phyloP scores from a whole-genome alignment of 2,329 filamentous ascomycete genomes.

The Epichloe gansuensis region DNA sequence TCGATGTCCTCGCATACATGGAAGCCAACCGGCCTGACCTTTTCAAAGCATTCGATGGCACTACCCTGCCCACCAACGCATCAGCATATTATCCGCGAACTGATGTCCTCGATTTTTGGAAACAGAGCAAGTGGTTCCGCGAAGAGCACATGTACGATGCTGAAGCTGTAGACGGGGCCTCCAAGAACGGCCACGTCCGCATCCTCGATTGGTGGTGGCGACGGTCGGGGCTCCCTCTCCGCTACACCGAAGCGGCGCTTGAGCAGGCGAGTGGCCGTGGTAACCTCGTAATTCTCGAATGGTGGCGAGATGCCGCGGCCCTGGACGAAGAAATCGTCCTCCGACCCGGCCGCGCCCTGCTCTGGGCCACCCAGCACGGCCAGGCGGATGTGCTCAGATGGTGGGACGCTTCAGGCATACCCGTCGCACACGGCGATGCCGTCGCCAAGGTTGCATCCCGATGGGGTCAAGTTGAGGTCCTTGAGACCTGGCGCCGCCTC shows the following conservation, averaged over 20 bases:
- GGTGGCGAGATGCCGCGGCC: conserved; percentile 69
- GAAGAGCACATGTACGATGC: conserved; percentile 69
- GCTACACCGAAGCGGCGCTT: conserved; percentile 76
- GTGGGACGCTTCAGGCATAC: conserved; percentile 76
- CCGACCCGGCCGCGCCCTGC: conserved; percentile 73
- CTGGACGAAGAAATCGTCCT: conserved; percentile 47
- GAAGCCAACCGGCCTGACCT: conserved; percentile 53
- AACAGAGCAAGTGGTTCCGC: conserved; percentile 65
- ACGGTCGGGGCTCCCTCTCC: conserved; percentile 60
- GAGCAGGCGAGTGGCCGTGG: conserved; percentile 80
- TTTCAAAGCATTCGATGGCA: conserved; percentile 76
- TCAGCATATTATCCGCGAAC: conserved; percentile 75
- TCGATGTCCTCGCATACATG: conserved; percentile 59
- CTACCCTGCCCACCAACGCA: conserved; percentile 75
- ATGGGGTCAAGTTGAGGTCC: conserved; percentile 70
- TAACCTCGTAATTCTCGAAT: conserved; percentile 75
- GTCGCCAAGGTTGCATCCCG: conserved; percentile 75
- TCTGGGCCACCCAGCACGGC: conserved; percentile 73
- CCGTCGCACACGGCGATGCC: conserved; percentile 65
- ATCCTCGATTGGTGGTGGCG: conserved; percentile 88
- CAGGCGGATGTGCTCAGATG: conserved; percentile 66
- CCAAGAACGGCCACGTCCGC: conserved; percentile 69
- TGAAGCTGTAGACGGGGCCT: conserved; percentile 79
- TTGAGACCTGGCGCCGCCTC: conserved; percentile 66
- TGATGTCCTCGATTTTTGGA: conserved; percentile 86